A percentile compares a stretch with the other conserved stretches of the same genome.
Evolutionary conservation across 768 basidiomycete genomes (phyloP).

Genomic region (Hysterangium stoloniferum): DNA sequence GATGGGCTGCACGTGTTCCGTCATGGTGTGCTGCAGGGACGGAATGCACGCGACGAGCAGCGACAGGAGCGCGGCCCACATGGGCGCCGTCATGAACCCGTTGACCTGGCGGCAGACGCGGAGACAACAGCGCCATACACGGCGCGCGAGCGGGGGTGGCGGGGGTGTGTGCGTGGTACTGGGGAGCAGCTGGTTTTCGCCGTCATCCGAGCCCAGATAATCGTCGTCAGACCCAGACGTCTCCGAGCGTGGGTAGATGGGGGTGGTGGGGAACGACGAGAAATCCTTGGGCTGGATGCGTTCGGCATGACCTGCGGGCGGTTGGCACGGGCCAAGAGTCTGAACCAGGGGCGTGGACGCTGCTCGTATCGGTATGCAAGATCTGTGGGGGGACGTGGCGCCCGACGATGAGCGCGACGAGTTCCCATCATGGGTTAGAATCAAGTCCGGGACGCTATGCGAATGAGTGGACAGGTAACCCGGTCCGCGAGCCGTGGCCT

Average conservation of each 20-base stretch:
- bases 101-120: slow-evolving; percentile 36
- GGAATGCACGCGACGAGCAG: slow-evolving; percentile 69
- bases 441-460: background rate
- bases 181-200: slow-evolving; percentile 16
- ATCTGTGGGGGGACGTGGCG: background rate
- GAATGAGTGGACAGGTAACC: slow-evolving; percentile 8
- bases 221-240: slow-evolving; percentile 13
- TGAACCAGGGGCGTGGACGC: too few relatives aligned
- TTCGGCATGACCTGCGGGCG: slow-evolving; percentile 5
- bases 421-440: background rate
- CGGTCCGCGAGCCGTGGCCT: slow-evolving; percentile 8
- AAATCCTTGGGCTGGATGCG: slow-evolving; percentile 38
- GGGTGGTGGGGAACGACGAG: slow-evolving; percentile 61
- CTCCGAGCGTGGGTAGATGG: slow-evolving; percentile 13
- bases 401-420: background rate
- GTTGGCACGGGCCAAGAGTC: too few relatives aligned
- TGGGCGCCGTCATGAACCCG: slow-evolving; percentile 83
- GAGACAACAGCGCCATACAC: slow-evolving; percentile 20
- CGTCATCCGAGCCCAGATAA: slow-evolving; percentile 17
- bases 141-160: slow-evolving; percentile 2
- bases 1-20: slow-evolving; percentile 53
- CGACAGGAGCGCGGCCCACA: slow-evolving; percentile 72
- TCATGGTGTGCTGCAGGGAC: slow-evolving; percentile 66
- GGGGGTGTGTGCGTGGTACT: slow-evolving; percentile 13
- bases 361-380: background rate